Conservation (phyloP, 768 basidiomycete genomes). For the Pleurotus tuber-regium region DNA sequence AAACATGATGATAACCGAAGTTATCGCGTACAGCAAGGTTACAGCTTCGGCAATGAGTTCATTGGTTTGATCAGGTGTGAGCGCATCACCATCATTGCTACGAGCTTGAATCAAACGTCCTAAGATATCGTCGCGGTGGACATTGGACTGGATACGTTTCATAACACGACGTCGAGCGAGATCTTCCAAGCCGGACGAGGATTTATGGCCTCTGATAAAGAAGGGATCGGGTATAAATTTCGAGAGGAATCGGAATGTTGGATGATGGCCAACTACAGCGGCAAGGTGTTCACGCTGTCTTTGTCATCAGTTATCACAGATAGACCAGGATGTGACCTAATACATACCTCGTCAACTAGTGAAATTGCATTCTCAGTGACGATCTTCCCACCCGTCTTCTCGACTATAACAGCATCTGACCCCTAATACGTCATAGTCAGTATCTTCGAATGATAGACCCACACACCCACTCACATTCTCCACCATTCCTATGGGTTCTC, state of each 20-base stretch:
- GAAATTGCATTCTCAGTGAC: conserved; percentile 20
- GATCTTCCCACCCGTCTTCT: conserved; percentile 14
- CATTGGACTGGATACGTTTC: conserved; percentile 17
- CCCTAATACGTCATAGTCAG: conserved; percentile 12
- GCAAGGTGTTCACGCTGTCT: conserved; percentile 25
- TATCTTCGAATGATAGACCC: neutral
- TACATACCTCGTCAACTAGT: conserved; percentile 24
- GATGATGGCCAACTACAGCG: conserved; percentile 23
- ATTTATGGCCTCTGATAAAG: conserved; percentile 18
- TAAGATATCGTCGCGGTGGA: conserved; percentile 22
- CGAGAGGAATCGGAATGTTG: conserved; percentile 15
- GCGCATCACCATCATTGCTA: conserved; percentile 3
- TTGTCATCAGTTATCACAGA: neutral
- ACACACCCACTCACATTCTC: conserved; percentile 18
- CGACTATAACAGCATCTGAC: conserved; percentile 20
- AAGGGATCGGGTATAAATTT: conserved; percentile 21
- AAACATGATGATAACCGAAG: neutral
- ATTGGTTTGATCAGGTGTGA: conserved; percentile 16
- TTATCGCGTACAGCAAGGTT: conserved; percentile 21
- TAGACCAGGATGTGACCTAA: neutral
- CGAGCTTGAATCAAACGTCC: conserved; percentile 22
- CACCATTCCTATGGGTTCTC: conserved; percentile 29
- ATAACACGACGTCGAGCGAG: conserved; percentile 20
- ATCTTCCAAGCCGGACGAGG: conserved; percentile 18
- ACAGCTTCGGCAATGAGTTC: conserved; percentile 24